phyloP scores from a whole-genome alignment of 2,329 filamentous ascomycete species.

The Aspergillus brasiliensis region DNA sequence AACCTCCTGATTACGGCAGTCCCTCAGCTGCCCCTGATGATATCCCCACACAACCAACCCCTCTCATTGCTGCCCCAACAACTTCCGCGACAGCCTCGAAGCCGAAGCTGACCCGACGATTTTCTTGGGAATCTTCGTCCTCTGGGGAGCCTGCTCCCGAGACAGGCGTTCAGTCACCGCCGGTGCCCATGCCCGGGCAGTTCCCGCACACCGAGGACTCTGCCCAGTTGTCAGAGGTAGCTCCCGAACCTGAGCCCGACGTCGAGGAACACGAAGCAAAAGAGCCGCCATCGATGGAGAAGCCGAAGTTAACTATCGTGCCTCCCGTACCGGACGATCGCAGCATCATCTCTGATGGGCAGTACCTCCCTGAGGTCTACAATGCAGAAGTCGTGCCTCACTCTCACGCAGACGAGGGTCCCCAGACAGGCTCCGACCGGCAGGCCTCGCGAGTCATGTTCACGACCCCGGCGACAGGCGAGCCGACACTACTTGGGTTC shows the following conservation, averaged over 20 bases:
- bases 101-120: constrained; percentile 40
- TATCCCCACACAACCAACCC: neutral
- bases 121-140: constrained; percentile 47
- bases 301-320: constrained; percentile 35
- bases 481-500: constrained; percentile 60
- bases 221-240: constrained; percentile 9
- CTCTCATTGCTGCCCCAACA: neutral
- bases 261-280: constrained; percentile 10
- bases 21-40: constrained; percentile 11
- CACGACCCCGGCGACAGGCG: constrained; percentile 20
- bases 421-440: constrained; percentile 7
- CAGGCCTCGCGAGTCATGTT: constrained; percentile 15
- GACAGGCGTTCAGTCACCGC: constrained; percentile 16
- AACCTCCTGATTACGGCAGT: constrained; percentile 12
- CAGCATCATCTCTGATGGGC: constrained; percentile 17
- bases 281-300: constrained; percentile 21
- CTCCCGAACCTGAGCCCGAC: constrained; percentile 6
- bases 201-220: constrained; percentile 23
- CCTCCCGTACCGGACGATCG: constrained; percentile 25
- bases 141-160: constrained; percentile 21
- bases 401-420: constrained; percentile 11
- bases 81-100: constrained; percentile 16
- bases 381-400: constrained; percentile 13
- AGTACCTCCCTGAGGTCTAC: constrained; percentile 15
- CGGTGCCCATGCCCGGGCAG: constrained; percentile 22